Evolutionary conservation across 139 green algal genomes (phyloP).

Genomic region (Dunaliella primolecta): DNA sequence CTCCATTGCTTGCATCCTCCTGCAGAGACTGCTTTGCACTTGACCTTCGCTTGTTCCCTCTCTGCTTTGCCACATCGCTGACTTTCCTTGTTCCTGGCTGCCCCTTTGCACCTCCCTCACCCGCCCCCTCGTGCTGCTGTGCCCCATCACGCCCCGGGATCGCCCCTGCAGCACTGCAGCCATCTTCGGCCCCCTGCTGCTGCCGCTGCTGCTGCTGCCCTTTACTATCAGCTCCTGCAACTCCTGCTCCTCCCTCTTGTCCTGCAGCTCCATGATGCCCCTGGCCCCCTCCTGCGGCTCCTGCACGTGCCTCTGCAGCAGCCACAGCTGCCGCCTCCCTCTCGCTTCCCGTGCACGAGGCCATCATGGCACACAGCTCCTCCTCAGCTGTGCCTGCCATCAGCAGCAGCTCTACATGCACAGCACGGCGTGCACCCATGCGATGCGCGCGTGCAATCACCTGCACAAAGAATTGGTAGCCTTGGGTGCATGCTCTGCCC

Average conservation of each 20-base stretch:
- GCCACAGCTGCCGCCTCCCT: background rate
- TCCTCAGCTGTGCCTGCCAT: constrained; percentile 82
- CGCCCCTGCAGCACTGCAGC: background rate
- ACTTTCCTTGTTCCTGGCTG: too few species aligned
- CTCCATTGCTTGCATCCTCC: background rate
- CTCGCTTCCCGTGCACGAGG: background rate
- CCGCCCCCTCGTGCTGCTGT: background rate
- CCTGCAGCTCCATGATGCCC: background rate
- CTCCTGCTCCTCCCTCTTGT: too few species aligned
- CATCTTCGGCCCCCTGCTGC: too few species aligned
- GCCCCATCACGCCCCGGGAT: background rate
- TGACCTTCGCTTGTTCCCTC: background rate
- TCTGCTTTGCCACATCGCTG: background rate
- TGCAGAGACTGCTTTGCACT: too few species aligned
- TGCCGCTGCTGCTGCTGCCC: too few species aligned
- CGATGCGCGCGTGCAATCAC: constrained; percentile 81
- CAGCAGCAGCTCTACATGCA: constrained; percentile 80
- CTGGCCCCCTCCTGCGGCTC: background rate
- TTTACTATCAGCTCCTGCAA: background rate
- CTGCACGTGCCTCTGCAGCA: constrained; percentile 1
- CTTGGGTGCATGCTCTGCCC: too few species aligned
- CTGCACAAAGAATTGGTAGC: constrained; percentile 31
- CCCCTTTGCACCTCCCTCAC: background rate
- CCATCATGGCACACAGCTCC: background rate
- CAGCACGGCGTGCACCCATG: constrained; percentile 72